Conservation (phyloP, 78 protist genomes). For the Goniomonas avonlea region DNA sequence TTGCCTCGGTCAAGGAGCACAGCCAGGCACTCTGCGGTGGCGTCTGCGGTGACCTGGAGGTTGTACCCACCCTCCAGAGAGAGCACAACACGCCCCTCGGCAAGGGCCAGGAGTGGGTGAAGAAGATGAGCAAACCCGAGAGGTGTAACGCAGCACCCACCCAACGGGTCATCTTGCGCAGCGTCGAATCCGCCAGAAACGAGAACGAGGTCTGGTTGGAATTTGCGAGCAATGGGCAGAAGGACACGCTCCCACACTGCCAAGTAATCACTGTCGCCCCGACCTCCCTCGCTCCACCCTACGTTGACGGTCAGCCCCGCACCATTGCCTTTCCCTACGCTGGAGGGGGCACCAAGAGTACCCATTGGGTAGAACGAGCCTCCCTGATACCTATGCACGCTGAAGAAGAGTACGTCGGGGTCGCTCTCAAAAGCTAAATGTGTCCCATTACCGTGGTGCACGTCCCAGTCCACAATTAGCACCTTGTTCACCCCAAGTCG, state of each 20-base stretch:
- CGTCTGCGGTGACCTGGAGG: not conserved
- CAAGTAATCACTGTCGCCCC: slow-evolving; percentile 38
- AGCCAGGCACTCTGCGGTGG: too few species aligned
- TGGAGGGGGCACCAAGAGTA: too few species aligned
- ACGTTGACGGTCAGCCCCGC: slow-evolving; percentile 48
- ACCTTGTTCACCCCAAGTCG: too few species aligned
- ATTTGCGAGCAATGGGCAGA: slow-evolving; percentile 40
- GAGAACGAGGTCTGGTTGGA: slow-evolving; percentile 38
- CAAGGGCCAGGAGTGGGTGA: not conserved
- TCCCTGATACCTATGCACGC: slow-evolving; percentile 24
- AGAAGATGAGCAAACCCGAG: slow-evolving; percentile 28
- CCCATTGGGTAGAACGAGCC: slow-evolving; percentile 40
- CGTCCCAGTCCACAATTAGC: too few species aligned
- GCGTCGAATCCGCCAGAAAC: slow-evolving; percentile 59
- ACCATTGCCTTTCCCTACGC: slow-evolving; percentile 27
- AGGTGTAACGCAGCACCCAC: slow-evolving; percentile 34
- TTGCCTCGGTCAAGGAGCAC: too few species aligned
- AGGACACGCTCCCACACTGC: slow-evolving; percentile 28
- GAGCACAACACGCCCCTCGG: slow-evolving; percentile 21
- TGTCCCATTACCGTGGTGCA: too few species aligned
- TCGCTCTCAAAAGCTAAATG: slow-evolving; percentile 18
- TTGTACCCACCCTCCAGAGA: slow-evolving; percentile 52
- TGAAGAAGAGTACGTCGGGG: slow-evolving; percentile 36
- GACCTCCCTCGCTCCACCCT: slow-evolving; percentile 3
- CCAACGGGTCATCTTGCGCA: slow-evolving; percentile 44